Conservation (phyloP, 805 yeast species). For the Cyberlindnera euphorbiae region DNA sequence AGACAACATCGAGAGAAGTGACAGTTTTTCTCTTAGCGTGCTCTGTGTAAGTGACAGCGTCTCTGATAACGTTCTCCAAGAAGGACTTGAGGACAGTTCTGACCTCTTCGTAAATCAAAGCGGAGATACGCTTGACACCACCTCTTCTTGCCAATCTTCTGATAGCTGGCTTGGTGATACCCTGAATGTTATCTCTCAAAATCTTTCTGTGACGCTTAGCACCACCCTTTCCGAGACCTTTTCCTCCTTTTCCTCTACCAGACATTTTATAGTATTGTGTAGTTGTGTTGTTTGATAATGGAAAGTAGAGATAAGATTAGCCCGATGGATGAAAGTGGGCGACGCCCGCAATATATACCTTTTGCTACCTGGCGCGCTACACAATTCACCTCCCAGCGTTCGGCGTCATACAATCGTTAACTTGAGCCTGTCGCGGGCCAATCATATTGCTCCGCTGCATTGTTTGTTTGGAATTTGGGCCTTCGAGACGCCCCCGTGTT, state of each 20-base stretch:
- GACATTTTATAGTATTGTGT: conserved; percentile 57
- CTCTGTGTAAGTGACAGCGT: conserved; percentile 98
- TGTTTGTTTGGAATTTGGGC: not conserved
- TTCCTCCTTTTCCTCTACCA: conserved; percentile 99
- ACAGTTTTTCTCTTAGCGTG: conserved; percentile 99
- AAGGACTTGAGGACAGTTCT: conserved; percentile 94
- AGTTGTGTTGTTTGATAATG: conserved; percentile 18
- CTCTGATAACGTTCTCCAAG: conserved; percentile 96
- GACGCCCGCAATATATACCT: not conserved
- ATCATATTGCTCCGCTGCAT: conserved; percentile 1
- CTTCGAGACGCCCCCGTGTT: too few relatives aligned
- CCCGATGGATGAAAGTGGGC: conserved; percentile 1
- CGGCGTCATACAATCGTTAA: not conserved
- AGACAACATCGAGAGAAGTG: conserved; percentile 96
- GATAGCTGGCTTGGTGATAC: conserved; percentile 99
- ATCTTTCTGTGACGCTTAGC: conserved; percentile 99
- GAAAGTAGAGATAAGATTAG: too few relatives aligned
- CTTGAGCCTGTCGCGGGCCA: conserved; percentile 3
- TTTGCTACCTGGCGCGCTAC: not conserved
- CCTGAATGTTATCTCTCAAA: conserved; percentile 98
- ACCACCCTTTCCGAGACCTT: conserved; percentile 99
- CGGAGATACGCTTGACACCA: conserved; percentile 99
- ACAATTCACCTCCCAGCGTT: not conserved
- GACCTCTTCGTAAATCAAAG: conserved; percentile 97
- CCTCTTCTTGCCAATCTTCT: conserved; percentile 99